These are phyloP conservation scores for Lunasporangiospora selenospora DNA, from an alignment of 192 early-diverging fungal species.

Conservation along the genomic window DNA sequence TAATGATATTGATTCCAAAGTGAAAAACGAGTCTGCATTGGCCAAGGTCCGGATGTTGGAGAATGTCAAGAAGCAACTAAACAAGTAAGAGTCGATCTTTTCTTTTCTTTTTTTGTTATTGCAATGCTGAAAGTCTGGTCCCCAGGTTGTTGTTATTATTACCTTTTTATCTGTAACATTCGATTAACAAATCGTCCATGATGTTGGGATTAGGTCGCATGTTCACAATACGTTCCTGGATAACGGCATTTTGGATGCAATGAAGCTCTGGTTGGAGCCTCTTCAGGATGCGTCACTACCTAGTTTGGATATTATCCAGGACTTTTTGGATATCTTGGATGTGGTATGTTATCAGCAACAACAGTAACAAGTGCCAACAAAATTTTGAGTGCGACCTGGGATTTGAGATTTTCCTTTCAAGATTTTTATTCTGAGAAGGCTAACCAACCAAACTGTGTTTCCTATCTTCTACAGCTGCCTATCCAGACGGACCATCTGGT, in stretches of 20 bases:
- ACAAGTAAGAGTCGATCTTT: constrained; percentile 52
- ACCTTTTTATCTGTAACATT: too few relatives aligned
- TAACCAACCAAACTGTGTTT: background rate
- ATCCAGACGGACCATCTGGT: constrained; percentile 79
- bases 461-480: constrained; percentile 54
- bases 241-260: constrained; percentile 82
- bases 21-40: constrained; percentile 65
- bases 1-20: constrained; percentile 66
- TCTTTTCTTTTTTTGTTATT: background rate
- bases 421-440: too few relatives aligned
- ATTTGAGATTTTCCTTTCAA: too few relatives aligned
- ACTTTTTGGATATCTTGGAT: constrained; percentile 73
- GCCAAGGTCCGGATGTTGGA: constrained; percentile 73
- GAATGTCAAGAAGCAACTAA: constrained; percentile 57
- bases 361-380: too few relatives aligned
- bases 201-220: constrained; percentile 50
- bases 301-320: constrained; percentile 85
- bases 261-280: constrained; percentile 92
- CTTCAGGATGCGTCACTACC: constrained; percentile 88
- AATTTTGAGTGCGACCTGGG: too few relatives aligned
- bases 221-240: constrained; percentile 81
- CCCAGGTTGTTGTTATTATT: too few relatives aligned
- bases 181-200: background rate
- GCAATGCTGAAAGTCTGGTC: too few relatives aligned
- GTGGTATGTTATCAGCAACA: constrained; percentile 64